Conservation (phyloP, 2,329 filamentous ascomycete genomes). For the Verticillium dahliae region DNA sequence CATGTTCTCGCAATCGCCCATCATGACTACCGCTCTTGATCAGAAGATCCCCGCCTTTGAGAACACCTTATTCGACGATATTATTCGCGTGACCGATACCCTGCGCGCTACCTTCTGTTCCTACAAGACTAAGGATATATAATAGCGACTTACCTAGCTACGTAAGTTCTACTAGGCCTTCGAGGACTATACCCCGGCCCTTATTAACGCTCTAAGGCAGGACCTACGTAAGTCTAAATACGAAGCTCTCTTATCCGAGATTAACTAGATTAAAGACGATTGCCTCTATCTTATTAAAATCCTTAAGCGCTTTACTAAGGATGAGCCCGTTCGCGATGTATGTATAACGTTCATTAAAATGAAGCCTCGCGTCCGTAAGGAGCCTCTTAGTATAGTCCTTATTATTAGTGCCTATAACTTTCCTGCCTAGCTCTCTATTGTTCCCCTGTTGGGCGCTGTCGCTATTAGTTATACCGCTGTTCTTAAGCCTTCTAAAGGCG, state of each 20-base stretch:
- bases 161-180: conserved; percentile 93
- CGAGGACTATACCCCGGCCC: conserved; percentile 66
- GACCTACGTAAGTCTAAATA: conserved; percentile 75
- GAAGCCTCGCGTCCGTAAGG: conserved; percentile 73
- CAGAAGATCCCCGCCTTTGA: conserved; percentile 42
- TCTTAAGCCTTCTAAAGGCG: conserved; percentile 83
- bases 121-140: conserved; percentile 74
- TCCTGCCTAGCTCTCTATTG: conserved; percentile 73
- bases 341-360: conserved; percentile 65
- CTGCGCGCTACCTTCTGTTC: conserved; percentile 66
- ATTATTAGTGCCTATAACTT: conserved; percentile 95
- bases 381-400: conserved; percentile 76
- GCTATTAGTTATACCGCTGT: conserved; percentile 85
- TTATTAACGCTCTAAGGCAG: conserved; percentile 67
- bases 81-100: conserved; percentile 53
- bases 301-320: conserved; percentile 74
- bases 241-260: conserved; percentile 69
- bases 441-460: conserved; percentile 82
- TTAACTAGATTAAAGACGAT: conserved; percentile 74
- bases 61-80: conserved; percentile 58
- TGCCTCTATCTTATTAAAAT: conserved; percentile 73
- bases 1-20: background rate
- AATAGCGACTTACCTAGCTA: conserved; percentile 79
- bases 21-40: conserved; percentile 13
- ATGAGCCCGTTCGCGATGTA: conserved; percentile 69